phyloP scores from a whole-genome alignment of 139 green algal species.

The Pedinophyceae sp. region DNA sequence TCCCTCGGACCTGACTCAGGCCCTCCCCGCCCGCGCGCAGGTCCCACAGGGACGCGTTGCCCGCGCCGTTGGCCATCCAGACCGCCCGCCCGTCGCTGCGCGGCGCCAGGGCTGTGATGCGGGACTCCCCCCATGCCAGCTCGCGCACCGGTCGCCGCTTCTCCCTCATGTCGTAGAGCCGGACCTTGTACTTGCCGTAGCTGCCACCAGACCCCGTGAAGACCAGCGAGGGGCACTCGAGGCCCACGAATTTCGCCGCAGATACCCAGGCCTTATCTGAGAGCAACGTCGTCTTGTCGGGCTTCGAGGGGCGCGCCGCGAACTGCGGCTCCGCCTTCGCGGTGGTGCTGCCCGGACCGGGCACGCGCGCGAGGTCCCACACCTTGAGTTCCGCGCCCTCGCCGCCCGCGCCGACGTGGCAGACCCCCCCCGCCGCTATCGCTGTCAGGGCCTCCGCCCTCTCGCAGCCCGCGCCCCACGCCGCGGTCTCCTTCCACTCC shows the following conservation, averaged over 20 bases:
- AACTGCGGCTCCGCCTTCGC: background rate
- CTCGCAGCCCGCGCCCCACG: too few species aligned
- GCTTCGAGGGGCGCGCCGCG: constrained; percentile 18
- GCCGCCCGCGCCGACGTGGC: constrained; percentile 17
- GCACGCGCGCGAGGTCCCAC: constrained; percentile 15
- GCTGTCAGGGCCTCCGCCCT: too few species aligned
- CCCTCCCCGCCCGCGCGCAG: constrained; percentile 8
- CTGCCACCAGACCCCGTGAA: constrained; percentile 6
- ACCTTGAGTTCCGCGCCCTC: constrained; percentile 19
- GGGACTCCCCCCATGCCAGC: constrained; percentile 25
- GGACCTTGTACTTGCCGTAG: constrained; percentile 25
- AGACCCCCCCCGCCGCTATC: too few species aligned
- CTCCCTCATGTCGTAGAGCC: constrained; percentile 23
- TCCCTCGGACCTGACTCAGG: background rate
- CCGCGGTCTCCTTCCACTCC: too few species aligned
- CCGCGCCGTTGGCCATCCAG: constrained; percentile 41
- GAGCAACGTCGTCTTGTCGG: constrained; percentile 17
- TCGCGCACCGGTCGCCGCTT: constrained; percentile 37
- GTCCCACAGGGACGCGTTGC: constrained; percentile 38
- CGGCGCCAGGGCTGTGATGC: constrained; percentile 28
- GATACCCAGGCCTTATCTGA: constrained; percentile 1
- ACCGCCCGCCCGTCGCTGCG: constrained; percentile 19
- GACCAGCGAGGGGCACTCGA: background rate
- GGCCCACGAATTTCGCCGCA: background rate
- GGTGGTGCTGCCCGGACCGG: constrained; percentile 14